Evolutionary conservation across 23 red algal species (phyloP).

Genomic region (Gracilariopsis chorda): DNA sequence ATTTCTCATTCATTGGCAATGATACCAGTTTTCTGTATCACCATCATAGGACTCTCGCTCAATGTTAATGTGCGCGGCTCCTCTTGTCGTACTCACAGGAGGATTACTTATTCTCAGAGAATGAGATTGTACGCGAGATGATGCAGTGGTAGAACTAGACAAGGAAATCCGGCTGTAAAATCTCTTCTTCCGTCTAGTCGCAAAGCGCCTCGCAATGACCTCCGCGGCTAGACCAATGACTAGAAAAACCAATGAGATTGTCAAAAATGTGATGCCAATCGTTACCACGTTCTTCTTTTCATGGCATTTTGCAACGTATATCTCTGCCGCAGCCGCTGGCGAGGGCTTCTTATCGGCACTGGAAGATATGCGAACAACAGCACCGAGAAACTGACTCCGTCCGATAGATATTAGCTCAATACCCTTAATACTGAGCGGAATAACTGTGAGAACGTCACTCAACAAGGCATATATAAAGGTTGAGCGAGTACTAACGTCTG

Average conservation of each 20-base stretch:
- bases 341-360: not conserved
- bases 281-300: not conserved
- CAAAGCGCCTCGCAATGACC: conserved; percentile 1
- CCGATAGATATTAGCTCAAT: conserved; percentile 25
- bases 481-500: not conserved
- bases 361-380: conserved; percentile 3
- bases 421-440: conserved; percentile 37
- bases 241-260: not conserved
- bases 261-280: conserved; percentile 24
- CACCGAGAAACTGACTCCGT: not conserved
- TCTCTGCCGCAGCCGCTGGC: not conserved
- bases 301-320: not conserved
- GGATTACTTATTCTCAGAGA: not conserved
- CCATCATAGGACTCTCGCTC: not conserved
- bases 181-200: not conserved
- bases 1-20: too few species aligned
- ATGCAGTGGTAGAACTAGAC: not conserved
- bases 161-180: not conserved
- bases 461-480: conserved; percentile 18
- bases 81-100: not conserved
- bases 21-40: too few species aligned
- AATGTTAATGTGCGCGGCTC: not conserved
- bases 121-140: not conserved
- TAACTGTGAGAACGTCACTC: conserved; percentile 25
- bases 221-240: not conserved